phyloP scores from a whole-genome alignment of 106 monocot species.

The Allium sativum region DNA sequence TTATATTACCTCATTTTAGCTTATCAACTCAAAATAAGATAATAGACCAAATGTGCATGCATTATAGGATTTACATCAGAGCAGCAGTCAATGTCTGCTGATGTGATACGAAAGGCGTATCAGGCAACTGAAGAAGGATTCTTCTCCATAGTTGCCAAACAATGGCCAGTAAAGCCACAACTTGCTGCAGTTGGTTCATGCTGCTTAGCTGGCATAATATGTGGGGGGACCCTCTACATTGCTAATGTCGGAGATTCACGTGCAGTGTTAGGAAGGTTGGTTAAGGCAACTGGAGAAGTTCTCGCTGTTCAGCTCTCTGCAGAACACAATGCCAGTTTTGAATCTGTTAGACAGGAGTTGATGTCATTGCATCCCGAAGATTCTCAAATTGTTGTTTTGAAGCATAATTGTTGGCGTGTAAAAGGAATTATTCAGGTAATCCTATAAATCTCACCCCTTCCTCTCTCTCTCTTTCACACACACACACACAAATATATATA shows the following conservation, averaged over 20 bases:
- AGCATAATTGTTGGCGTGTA: conserved; percentile 29
- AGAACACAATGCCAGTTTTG: conserved; percentile 21
- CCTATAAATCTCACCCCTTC: too few species aligned
- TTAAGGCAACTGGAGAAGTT: conserved; percentile 23
- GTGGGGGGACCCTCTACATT: conserved; percentile 16
- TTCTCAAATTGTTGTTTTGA: conserved; percentile 22
- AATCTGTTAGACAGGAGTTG: conserved; percentile 21
- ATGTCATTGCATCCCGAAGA: conserved; percentile 16
- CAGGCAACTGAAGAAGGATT: conserved; percentile 27
- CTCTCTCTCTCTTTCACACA: too few species aligned
- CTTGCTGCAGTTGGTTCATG: conserved; percentile 26
- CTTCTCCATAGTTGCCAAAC: conserved; percentile 18
- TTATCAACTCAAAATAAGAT: too few species aligned
- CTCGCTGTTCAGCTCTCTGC: conserved; percentile 22
- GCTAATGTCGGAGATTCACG: conserved; percentile 26
- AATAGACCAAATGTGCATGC: too few species aligned
- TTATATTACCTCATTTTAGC: too few species aligned
- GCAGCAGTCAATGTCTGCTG: conserved; percentile 19
- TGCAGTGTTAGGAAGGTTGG: conserved; percentile 19
- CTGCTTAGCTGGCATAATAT: conserved; percentile 22
- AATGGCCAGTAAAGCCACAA: conserved; percentile 27
- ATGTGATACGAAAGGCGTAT: conserved; percentile 20
- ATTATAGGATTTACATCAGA: conserved; percentile 21
- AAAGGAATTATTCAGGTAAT: conserved; percentile 26
- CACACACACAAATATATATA: too few species aligned